Evolutionary conservation across 2,329 filamentous ascomycete species (phyloP), one percentile per base, ranked within the genome.

Genomic region (Bertia moriformis): DNA sequence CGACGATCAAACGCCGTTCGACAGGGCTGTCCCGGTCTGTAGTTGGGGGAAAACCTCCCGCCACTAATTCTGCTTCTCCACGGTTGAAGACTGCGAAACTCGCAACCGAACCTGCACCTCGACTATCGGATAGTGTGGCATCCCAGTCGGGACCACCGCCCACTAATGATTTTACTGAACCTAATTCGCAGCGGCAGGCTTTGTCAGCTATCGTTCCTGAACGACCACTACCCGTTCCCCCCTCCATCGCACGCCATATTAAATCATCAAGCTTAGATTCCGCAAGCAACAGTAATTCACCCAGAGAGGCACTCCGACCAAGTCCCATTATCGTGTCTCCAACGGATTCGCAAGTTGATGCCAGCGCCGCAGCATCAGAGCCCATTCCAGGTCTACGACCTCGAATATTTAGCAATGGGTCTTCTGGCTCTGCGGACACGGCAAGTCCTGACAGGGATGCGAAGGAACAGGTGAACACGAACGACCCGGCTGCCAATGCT

Each of bases 401-500:
- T 17, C 10, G 32, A 17, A 17, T 35, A 7, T 35, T 35, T 18
- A 35, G 32, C 32, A 35, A 35, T 17, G 32, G 32, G 7, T 35
- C 32, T 35, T 13, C 15, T 7, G 32, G 7, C 7, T 35, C 32
- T 7, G 15, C 15, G 15, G 32, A 35, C 15, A 10, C 32, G 10
- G 7, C 7, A 15, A 65, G 62, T 41, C 60, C 66, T 13, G 55
- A 56, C 22, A 69, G 57, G 54, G 56, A 42, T 38, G 53, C 42
- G 50, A 56, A 58, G 17, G 49, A 67, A n/a, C 24, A 29, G 24
- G 65, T 67, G 42, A 60, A 66, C 19, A 63, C 71, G 49, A 71
- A 74, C 39, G 78, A 81, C 42, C 59, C 73, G 12, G 77, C 77
- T 12, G 66, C 73, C 5, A 78, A 79, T 50, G 79, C 80, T 29